Evolutionary conservation across 1,139 yeast species (phyloP).

Genomic region (Pneumocystis murina): DNA sequence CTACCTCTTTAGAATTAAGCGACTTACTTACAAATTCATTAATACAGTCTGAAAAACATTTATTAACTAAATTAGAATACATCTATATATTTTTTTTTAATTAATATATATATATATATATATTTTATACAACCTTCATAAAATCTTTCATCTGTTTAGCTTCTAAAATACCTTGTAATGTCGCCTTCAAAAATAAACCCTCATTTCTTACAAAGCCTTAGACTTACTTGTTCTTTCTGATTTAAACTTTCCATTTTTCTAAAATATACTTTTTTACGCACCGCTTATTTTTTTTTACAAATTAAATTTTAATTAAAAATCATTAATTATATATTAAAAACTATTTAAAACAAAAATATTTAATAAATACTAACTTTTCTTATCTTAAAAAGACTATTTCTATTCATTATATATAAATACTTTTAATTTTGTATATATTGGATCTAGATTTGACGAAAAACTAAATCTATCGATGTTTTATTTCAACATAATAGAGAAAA

Average conservation of each 20-base stretch:
- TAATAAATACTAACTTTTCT: background rate
- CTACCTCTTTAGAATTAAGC: background rate
- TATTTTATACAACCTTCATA: background rate
- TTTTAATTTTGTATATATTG: too few relatives aligned
- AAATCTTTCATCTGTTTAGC: constrained; percentile 2
- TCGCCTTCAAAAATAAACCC: background rate
- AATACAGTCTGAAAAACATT: background rate
- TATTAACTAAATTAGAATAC: background rate
- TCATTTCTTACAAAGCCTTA: background rate
- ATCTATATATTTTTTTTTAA: background rate
- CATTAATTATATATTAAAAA: background rate
- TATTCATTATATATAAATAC: background rate
- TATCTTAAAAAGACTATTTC: background rate
- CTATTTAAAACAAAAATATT: background rate
- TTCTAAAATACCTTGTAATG: background rate
- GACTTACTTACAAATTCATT: background rate
- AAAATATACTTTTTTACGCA: background rate
- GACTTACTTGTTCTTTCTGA: background rate
- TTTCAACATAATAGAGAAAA: too few relatives aligned
- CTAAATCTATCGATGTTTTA: background rate
- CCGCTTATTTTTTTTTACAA: background rate
- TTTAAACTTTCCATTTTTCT: background rate
- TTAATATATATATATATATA: background rate
- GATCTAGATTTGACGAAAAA: too few relatives aligned
- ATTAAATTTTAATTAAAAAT: too few relatives aligned